Evolutionary conservation across 768 basidiomycete species (phyloP).

Genomic region (Xerocomellus amylosporus): DNA sequence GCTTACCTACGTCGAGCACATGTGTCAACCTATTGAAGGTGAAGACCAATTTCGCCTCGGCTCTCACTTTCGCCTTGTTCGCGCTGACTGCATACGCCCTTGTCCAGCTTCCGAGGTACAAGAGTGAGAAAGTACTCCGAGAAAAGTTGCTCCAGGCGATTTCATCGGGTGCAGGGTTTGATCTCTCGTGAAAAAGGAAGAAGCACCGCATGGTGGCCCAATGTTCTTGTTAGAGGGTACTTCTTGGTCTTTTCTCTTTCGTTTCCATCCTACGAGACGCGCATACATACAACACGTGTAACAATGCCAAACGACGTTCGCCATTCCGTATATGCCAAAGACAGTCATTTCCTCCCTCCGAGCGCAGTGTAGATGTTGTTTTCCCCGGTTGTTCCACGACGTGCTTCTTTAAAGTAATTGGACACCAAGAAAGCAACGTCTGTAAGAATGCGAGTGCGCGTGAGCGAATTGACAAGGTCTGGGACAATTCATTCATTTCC

Average conservation of each 20-base stretch:
- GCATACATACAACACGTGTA: constrained; percentile 7
- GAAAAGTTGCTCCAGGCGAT: constrained; percentile 85
- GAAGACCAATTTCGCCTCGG: background rate
- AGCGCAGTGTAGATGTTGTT: constrained; percentile 30
- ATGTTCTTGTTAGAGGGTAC: background rate
- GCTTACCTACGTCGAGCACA: constrained; percentile 76
- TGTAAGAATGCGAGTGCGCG: constrained; percentile 17
- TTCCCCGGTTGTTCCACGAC: constrained; percentile 36
- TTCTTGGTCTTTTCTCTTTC: background rate
- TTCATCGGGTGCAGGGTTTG: constrained; percentile 86
- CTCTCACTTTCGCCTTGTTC: background rate
- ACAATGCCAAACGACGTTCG: background rate
- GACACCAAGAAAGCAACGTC: constrained; percentile 87
- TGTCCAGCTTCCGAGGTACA: constrained; percentile 66
- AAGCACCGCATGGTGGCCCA: background rate
- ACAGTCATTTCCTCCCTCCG: constrained; percentile 21
- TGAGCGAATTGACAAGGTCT: background rate
- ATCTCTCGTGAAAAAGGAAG: constrained; percentile 62
- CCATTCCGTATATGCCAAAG: constrained; percentile 10
- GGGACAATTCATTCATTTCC: background rate
- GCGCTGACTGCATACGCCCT: background rate
- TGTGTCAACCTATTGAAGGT: constrained; percentile 94
- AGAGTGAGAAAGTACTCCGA: constrained; percentile 58
- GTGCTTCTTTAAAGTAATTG: constrained; percentile 72
- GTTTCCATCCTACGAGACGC: background rate